These are phyloP conservation scores for Alternaria triticina DNA, from an alignment of 2,329 filamentous ascomycete genomes.

Conservation along the genomic window DNA sequence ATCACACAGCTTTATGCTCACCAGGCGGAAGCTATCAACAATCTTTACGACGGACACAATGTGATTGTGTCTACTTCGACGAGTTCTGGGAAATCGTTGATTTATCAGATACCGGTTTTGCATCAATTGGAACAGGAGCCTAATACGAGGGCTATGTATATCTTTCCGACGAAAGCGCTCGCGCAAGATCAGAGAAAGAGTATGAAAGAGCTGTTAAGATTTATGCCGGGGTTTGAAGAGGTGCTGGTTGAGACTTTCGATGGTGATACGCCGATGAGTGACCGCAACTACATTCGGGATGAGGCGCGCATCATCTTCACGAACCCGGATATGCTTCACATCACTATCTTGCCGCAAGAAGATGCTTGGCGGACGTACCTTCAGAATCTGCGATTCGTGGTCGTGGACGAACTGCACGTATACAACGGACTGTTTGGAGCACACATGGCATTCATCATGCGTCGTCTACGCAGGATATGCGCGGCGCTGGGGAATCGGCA, in stretches of 20 bases:
- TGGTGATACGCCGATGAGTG: constrained; percentile 85
- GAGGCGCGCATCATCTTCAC: constrained; percentile 94
- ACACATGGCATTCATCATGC: constrained; percentile 94
- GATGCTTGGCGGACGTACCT: constrained; percentile 86
- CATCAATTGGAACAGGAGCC: constrained; percentile 81
- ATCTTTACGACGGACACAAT: constrained; percentile 78
- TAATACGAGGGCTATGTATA: constrained; percentile 88
- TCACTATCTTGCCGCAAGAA: constrained; percentile 92
- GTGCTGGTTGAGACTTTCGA: constrained; percentile 91
- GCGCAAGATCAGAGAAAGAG: constrained; percentile 93
- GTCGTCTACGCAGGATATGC: constrained; percentile 83
- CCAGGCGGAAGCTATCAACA: constrained; percentile 92
- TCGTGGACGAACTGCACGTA: constrained; percentile 85
- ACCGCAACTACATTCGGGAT: constrained; percentile 81
- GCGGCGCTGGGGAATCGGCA: constrained; percentile 85
- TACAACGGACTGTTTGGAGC: constrained; percentile 96
- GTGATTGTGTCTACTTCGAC: constrained; percentile 95
- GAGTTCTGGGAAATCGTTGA: constrained; percentile 96
- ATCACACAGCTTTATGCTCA: constrained; percentile 90
- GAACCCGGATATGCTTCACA: constrained; percentile 96
- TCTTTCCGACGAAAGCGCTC: constrained; percentile 95
- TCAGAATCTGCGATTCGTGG: constrained; percentile 88
- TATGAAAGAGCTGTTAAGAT: constrained; percentile 81
- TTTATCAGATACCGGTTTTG: constrained; percentile 93
- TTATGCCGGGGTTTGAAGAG: constrained; percentile 77